phyloP scores from a whole-genome alignment of 768 basidiomycete genomes.

The Brasilioporus rufonigricans region DNA sequence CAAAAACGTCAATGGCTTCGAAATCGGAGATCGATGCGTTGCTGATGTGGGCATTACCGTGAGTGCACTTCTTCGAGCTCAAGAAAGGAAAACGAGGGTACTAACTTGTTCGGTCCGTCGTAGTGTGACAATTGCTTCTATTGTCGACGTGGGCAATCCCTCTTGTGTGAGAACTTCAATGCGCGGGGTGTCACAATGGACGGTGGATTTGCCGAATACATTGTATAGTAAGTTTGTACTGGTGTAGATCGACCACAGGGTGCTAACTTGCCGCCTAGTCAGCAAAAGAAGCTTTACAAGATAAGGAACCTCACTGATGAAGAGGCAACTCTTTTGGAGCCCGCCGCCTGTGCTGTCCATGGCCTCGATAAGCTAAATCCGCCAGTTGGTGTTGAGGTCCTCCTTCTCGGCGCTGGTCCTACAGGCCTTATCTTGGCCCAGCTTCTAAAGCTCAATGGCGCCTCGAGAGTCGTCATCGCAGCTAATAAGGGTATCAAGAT shows the following conservation, averaged over 20 bases:
- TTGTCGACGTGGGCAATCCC: conserved; percentile 78
- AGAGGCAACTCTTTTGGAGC: conserved; percentile 85
- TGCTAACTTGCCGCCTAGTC: conserved; percentile 33
- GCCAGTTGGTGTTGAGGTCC: conserved; percentile 79
- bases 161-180: conserved; percentile 84
- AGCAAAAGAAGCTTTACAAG: conserved; percentile 79
- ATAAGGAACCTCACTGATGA: conserved; percentile 85
- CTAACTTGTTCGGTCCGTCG: not conserved
- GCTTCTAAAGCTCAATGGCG: conserved; percentile 84
- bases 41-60: conserved; percentile 78
- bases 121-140: conserved; percentile 86
- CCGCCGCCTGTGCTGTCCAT: conserved; percentile 89
- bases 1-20: conserved; percentile 75
- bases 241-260: not conserved
- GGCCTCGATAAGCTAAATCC: conserved; percentile 86
- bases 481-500: conserved; percentile 92
- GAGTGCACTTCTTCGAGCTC: conserved; percentile 24
- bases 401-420: conserved; percentile 87
- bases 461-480: conserved; percentile 75
- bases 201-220: conserved; percentile 90
- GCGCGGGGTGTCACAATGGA: conserved; percentile 76
- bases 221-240: conserved; percentile 60
- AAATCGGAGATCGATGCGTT: conserved; percentile 77
- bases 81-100: not conserved
- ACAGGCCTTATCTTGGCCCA: conserved; percentile 91